Conservation (phyloP, 1,139 yeast species). For the Saccharomycopsis phalli region DNA sequence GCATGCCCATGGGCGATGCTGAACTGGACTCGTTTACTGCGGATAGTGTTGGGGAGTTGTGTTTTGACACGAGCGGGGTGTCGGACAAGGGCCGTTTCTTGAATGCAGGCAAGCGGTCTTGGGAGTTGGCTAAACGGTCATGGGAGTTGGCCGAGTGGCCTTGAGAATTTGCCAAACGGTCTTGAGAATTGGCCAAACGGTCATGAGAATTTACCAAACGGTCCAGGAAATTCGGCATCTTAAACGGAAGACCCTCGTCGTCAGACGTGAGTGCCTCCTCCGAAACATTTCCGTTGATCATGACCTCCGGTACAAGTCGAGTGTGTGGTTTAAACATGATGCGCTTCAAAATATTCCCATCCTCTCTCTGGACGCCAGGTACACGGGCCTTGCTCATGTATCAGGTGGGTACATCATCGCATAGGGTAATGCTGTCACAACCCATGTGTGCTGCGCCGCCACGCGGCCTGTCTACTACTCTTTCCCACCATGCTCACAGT, state of each 20-base stretch:
- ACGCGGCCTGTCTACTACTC: no score
- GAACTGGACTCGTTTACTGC: background rate
- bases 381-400: no score
- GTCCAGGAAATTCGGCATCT: background rate
- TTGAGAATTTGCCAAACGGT: no score
- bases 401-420: no score
- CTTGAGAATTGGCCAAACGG: background rate
- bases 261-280: slow-evolving; percentile 8
- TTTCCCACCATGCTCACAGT: slow-evolving; percentile 21
- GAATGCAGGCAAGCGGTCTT: slow-evolving; percentile 53
- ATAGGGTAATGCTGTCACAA: no score
- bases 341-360: no score
- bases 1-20: background rate
- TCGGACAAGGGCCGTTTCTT: slow-evolving; percentile 64
- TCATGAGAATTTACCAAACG: no score
- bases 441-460: no score
- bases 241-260: slow-evolving; percentile 1
- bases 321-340: no score
- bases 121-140: no score
- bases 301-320: background rate
- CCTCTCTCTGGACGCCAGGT: no score
- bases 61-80: slow-evolving; percentile 54
- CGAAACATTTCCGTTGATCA: background rate
- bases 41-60: slow-evolving; percentile 38
- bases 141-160: background rate